These are phyloP conservation scores for Logfia minima DNA, from an alignment of 129 eudicot species.

Conservation along the genomic window DNA sequence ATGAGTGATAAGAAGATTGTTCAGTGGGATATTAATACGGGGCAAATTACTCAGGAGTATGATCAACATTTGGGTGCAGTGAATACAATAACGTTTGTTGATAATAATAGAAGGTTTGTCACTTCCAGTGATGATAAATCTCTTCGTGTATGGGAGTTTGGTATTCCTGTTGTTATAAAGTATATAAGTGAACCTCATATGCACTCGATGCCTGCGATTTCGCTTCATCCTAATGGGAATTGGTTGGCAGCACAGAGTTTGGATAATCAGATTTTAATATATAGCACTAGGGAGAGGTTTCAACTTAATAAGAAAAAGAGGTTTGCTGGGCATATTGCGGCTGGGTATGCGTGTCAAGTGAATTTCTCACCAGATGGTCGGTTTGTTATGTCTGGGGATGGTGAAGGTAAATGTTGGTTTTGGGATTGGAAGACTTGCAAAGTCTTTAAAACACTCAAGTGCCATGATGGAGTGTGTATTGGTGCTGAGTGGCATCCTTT, in stretches of 20 bases:
- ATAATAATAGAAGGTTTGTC: conserved; percentile 88
- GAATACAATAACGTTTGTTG: conserved; percentile 92
- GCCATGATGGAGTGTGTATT: conserved; percentile 89
- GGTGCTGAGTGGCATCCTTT: conserved; percentile 97
- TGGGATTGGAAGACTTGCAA: conserved; percentile 99
- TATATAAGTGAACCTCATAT: conserved; percentile 98
- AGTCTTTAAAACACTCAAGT: conserved; percentile 77
- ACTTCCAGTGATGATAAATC: conserved; percentile 97
- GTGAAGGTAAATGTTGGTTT: conserved; percentile 97
- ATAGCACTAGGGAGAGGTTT: conserved; percentile 89
- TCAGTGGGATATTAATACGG: conserved; percentile 88
- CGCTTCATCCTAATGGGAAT: conserved; percentile 85
- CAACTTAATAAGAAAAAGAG: conserved; percentile 96
- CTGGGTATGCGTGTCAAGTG: conserved; percentile 98
- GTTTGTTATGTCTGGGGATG: conserved; percentile 98
- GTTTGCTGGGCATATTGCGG: conserved; percentile 86
- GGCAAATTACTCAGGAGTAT: conserved; percentile 95
- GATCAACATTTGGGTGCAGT: conserved; percentile 99
- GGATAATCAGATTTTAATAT: conserved; percentile 91
- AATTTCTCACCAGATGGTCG: conserved; percentile 98
- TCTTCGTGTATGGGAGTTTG: conserved; percentile 94
- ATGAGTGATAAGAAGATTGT: conserved; percentile 99
- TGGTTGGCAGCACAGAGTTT: conserved; percentile 98
- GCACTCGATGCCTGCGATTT: conserved; percentile 97
- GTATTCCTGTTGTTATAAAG: conserved; percentile 96